phyloP scores from a whole-genome alignment of 352 stramenopile species.

The Globisporangium cylindrosporum region DNA sequence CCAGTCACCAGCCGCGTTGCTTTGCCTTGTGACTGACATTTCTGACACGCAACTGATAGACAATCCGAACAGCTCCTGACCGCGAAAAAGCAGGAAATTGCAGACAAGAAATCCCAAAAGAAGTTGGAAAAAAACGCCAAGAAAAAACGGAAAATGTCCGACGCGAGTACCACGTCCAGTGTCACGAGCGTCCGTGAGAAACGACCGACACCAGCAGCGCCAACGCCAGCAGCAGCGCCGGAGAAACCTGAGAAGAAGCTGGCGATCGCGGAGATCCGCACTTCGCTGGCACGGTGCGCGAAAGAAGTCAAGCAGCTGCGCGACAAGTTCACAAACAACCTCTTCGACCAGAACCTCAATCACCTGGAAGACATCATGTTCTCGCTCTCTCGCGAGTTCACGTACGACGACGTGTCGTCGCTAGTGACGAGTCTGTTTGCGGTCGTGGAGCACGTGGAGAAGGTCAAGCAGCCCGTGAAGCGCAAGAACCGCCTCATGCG shows the following conservation, averaged over 20 bases:
- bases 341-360: conserved; percentile 44
- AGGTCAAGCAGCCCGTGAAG: conserved; percentile 30
- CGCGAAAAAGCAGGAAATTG: conserved; percentile 14
- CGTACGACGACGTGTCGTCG: conserved; percentile 29
- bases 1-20: neutral
- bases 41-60: neutral
- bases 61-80: conserved; percentile 12
- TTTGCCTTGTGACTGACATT: neutral
- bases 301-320: conserved; percentile 30
- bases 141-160: conserved; percentile 24
- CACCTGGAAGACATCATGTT: conserved; percentile 45
- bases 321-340: conserved; percentile 37
- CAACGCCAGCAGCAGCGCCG: neutral
- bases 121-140: conserved; percentile 21
- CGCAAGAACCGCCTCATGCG: conserved; percentile 48
- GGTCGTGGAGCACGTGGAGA: conserved; percentile 42
- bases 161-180: conserved; percentile 4
- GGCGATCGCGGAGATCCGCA: neutral
- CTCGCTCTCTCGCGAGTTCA: conserved; percentile 34
- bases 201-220: neutral
- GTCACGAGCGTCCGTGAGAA: neutral
- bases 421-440: conserved; percentile 37
- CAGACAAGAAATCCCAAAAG: conserved; percentile 21
- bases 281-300: conserved; percentile 24
- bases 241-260: neutral